phyloP scores from a whole-genome alignment of 1,139 yeast species.

The Kodamaea suecica region DNA sequence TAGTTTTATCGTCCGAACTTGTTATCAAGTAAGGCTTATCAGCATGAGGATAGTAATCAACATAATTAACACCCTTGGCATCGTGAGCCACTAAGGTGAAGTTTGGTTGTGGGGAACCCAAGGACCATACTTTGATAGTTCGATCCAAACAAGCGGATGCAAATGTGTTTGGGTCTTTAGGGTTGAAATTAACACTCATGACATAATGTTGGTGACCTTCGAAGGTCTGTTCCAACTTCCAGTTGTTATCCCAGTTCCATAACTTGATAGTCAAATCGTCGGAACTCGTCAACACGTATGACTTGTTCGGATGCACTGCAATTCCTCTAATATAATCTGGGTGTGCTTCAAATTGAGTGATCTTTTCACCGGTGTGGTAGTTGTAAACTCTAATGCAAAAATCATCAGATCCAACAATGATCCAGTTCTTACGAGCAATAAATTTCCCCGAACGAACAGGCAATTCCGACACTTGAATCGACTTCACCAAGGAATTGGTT shows the following conservation, averaged over 20 bases:
- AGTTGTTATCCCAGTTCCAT: slow-evolving; percentile 96
- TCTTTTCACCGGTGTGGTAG: slow-evolving; percentile 91
- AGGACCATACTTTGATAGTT: slow-evolving; percentile 94
- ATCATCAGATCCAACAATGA: slow-evolving; percentile 94
- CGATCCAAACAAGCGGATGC: slow-evolving; percentile 96
- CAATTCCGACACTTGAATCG: slow-evolving; percentile 80
- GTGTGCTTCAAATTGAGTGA: slow-evolving; percentile 95
- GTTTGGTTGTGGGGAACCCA: slow-evolving; percentile 87
- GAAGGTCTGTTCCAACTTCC: slow-evolving; percentile 87
- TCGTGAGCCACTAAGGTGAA: slow-evolving; percentile 91
- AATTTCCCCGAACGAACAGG: slow-evolving; percentile 96
- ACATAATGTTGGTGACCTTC: slow-evolving; percentile 97
- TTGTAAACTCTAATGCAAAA: slow-evolving; percentile 90
- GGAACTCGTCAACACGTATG: slow-evolving; percentile 82
- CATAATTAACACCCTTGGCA: slow-evolving; percentile 90
- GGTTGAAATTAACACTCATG: slow-evolving; percentile 92
- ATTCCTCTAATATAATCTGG: slow-evolving; percentile 93
- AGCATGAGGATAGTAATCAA: slow-evolving; percentile 93
- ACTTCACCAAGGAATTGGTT: slow-evolving; percentile 53
- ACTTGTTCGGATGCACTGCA: slow-evolving; percentile 92
- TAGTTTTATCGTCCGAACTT: slow-evolving; percentile 86
- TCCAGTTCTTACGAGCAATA: slow-evolving; percentile 96
- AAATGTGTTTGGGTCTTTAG: slow-evolving; percentile 95
- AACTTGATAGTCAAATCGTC: slow-evolving; percentile 89
- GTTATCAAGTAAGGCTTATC: slow-evolving; percentile 96